Base-by-base conservation (phyloP, 2,329 filamentous ascomycete species). In the Pseudogymnoascus sp. region DNA sequence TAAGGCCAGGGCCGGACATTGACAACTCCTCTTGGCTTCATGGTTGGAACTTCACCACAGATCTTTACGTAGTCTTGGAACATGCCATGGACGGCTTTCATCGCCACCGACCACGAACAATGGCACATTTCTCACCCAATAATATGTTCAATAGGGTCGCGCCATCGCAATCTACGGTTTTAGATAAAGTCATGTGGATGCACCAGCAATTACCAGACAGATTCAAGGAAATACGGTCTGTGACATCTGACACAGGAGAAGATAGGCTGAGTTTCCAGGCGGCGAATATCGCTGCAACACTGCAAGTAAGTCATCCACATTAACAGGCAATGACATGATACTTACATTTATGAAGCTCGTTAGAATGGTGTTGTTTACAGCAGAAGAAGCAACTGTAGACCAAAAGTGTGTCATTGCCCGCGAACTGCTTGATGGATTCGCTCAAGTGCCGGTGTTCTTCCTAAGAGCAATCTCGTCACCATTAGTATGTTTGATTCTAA, bases 31-130 rank as follows among this genome's bases (percentile, higher is more conserved):
- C 73, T 63, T 84, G 82, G 82, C 71, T 84, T 6, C 75, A 76
- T 43, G 82, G 82, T 16, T 84, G 80, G 80, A 84, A 84, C 69
- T 83, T 83, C 63, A 80, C 78, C 6, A 83, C 80, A 0, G 81
- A 84, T 66, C 71, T 84, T 0, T 84, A 83, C 66, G 78, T 81
- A 4, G 75, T 84, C 7, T 71, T 85, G 14, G 82, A 84, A 66
- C 80, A 84, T 65, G 78, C 77, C 37, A 65, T 68, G 35, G 63
- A 65, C 52, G 62, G 66, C 33, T 64, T 63, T 35, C 65, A 63
- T 60, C 61, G 66, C 23, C 43, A 59, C 37, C 64, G 62, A 7
- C 45, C 62, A 31, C 21, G 55, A n/a, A 60, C 33, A 1, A 45
- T 8, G 11, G 39, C 59, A 11, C 60, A 58, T n/a, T 59, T 61